Evolutionary conservation across 306 rosid species (phyloP).

Genomic region (Erythrophleum fordii): DNA sequence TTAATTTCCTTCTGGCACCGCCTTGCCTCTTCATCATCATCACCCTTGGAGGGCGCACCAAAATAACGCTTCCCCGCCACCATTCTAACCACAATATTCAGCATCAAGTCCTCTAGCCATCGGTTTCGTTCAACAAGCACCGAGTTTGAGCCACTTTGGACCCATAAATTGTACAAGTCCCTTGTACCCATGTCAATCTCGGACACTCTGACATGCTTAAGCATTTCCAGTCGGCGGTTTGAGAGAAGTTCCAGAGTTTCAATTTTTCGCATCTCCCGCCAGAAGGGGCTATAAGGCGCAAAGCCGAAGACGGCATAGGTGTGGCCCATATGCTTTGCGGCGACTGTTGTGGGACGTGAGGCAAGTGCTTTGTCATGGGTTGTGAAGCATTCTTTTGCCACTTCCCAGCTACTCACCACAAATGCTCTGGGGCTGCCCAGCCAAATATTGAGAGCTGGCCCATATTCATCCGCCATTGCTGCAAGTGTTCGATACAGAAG

Average conservation of each 20-base stretch:
- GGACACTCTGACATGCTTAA: conserved; percentile 49
- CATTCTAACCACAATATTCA: conserved; percentile 61
- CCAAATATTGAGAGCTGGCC: conserved; percentile 48
- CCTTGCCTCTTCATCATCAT: conserved; percentile 42
- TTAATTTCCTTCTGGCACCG: conserved; percentile 52
- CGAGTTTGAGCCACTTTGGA: conserved; percentile 13
- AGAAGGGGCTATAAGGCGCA: conserved; percentile 53
- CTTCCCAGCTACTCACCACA: conserved; percentile 63
- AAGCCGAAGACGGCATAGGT: conserved; percentile 54
- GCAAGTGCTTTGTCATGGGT: conserved; percentile 58
- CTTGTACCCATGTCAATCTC: conserved; percentile 46
- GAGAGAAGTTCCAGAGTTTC: conserved; percentile 61
- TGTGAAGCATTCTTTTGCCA: conserved; percentile 66
- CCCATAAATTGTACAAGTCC: conserved; percentile 34
- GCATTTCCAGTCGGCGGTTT: conserved; percentile 54
- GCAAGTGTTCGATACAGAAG: conserved; percentile 57
- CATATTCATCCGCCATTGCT: conserved; percentile 56
- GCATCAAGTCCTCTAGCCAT: conserved; percentile 55
- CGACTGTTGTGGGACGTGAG: conserved; percentile 56
- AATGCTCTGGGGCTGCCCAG: conserved; percentile 50
- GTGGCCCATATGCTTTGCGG: conserved; percentile 59
- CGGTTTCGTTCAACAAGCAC: conserved; percentile 41
- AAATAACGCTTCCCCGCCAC: conserved; percentile 65
- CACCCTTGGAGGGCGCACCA: conserved; percentile 41
- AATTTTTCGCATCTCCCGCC: conserved; percentile 60